A percentile compares a stretch with the other conserved stretches of the same genome.
Conservation (phyloP, 106 monocot genomes). For the Gastrodia elata region DNA sequence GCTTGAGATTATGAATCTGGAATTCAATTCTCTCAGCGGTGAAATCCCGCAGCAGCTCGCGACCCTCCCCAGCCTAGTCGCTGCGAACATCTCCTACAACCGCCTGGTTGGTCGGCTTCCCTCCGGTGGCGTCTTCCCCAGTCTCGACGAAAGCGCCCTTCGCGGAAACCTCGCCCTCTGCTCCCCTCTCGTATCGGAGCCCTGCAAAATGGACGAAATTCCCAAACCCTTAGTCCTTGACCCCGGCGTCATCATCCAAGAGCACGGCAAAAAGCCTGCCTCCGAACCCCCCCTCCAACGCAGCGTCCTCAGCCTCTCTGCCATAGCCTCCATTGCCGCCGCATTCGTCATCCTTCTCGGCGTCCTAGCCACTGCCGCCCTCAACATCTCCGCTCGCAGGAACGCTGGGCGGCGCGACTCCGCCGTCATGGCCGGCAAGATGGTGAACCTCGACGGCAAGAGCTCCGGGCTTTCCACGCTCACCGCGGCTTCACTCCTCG, state of each 20-base stretch:
- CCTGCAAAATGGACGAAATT: conserved; percentile 36
- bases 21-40: conserved; percentile 68
- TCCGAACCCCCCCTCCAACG: not conserved
- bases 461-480: conserved; percentile 10
- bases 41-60: conserved; percentile 81
- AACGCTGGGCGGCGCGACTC: conserved; percentile 36
- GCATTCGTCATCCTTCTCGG: conserved; percentile 27
- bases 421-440: conserved; percentile 43
- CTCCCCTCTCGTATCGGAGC: conserved; percentile 41
- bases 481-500: conserved; percentile 43
- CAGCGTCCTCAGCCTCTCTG: conserved; percentile 31
- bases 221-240: conserved; percentile 62
- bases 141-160: conserved; percentile 30
- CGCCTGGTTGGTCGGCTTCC: conserved; percentile 75
- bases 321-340: conserved; percentile 34
- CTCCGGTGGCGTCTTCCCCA: conserved; percentile 48
- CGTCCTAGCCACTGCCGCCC: conserved; percentile 22
- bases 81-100: conserved; percentile 69
- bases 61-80: conserved; percentile 15
- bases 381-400: conserved; percentile 28
- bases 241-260: conserved; percentile 24
- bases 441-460: conserved; percentile 49
- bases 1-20: conserved; percentile 80
- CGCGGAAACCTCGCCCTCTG: conserved; percentile 47
- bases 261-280: not conserved